Conservation (phyloP, 768 basidiomycete genomes). For the Hirschioporus abietinus region DNA sequence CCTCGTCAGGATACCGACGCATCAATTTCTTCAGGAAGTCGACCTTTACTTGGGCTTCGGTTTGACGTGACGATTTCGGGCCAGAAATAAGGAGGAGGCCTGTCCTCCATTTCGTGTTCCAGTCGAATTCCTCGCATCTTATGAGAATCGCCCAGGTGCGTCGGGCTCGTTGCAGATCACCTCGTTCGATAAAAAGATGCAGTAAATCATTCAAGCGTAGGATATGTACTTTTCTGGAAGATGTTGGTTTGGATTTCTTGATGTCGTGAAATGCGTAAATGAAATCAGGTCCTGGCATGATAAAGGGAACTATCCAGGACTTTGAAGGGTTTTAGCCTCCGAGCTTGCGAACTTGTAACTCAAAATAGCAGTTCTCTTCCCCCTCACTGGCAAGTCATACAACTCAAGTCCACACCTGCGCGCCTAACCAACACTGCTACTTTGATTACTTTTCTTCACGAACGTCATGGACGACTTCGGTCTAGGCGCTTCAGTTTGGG, state of each 20-base stretch:
- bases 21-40: constrained; percentile 68
- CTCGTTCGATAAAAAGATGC: constrained; percentile 62
- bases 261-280: constrained; percentile 57
- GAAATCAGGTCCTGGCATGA: constrained; percentile 27
- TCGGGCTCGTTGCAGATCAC: constrained; percentile 57
- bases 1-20: constrained; percentile 62
- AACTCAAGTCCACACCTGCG: background rate
- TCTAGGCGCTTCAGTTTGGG: constrained; percentile 75
- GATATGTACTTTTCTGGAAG: constrained; percentile 65
- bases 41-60: constrained; percentile 22
- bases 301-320: no score
- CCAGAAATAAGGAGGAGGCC: constrained; percentile 52
- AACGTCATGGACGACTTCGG: constrained; percentile 68
- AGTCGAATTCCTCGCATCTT: constrained; percentile 73
- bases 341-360: background rate
- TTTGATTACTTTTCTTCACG: background rate
- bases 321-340: background rate
- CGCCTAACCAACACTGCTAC: background rate
- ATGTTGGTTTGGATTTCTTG: constrained; percentile 34
- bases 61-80: constrained; percentile 1
- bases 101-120: constrained; percentile 67
- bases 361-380: background rate
- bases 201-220: constrained; percentile 71
- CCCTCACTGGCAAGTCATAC: background rate
- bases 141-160: constrained; percentile 71